phyloP scores from a whole-genome alignment of 192 early-diverging fungal genomes.

The Mortierella hygrophila region DNA sequence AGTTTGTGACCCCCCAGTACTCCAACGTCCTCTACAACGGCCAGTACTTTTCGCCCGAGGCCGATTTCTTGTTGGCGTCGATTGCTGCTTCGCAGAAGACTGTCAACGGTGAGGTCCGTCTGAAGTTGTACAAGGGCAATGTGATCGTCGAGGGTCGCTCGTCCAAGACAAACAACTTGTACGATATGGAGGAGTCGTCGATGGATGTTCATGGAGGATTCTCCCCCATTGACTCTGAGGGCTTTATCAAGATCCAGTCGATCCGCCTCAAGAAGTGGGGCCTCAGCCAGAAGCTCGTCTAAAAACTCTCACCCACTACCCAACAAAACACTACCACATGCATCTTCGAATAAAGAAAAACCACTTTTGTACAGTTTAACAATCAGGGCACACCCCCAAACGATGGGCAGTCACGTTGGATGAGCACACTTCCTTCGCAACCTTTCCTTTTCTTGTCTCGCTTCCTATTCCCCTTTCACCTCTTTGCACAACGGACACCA shows the following conservation, averaged over 20 bases:
- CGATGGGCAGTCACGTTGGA: no score
- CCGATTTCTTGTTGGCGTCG: slow-evolving; percentile 87
- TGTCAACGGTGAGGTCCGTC: slow-evolving; percentile 92
- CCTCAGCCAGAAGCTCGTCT: slow-evolving; percentile 40
- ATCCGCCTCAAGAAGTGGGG: slow-evolving; percentile 95
- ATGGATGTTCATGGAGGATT: slow-evolving; percentile 96
- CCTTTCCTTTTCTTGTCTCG: no score
- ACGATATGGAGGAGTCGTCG: slow-evolving; percentile 95
- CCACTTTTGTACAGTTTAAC: not conserved
- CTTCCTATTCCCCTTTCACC: not conserved
- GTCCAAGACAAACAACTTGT: slow-evolving; percentile 85
- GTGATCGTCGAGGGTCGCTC: slow-evolving; percentile 90
- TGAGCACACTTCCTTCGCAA: no score
- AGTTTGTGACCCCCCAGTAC: slow-evolving; percentile 87
- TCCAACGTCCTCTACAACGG: slow-evolving; percentile 93
- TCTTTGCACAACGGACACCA: not conserved
- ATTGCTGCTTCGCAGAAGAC: slow-evolving; percentile 86
- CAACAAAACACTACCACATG: not conserved
- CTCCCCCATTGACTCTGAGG: slow-evolving; percentile 92
- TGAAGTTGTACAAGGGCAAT: slow-evolving; percentile 98
- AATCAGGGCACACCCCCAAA: no score
- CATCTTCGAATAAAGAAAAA: not conserved
- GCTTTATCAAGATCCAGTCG: slow-evolving; percentile 98
- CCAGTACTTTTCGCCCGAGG: slow-evolving; percentile 96
- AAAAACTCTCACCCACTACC: slow-evolving; percentile 1